Evolutionary conservation across 176 grass and related monocot genomes (phyloP).

Genomic region (Zea luxurians): DNA sequence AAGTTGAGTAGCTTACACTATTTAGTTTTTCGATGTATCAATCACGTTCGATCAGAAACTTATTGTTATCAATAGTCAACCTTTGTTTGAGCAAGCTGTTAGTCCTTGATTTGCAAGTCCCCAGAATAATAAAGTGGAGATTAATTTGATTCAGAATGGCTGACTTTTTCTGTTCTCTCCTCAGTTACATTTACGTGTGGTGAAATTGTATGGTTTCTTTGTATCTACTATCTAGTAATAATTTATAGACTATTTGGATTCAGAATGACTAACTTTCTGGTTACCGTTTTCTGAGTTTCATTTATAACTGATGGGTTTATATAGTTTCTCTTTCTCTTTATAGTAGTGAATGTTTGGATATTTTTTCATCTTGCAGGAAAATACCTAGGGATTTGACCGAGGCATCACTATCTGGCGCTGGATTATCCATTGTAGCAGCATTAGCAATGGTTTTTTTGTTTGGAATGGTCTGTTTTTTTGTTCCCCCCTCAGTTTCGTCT

Average conservation of each 20-base stretch:
- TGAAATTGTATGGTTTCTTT: neutral
- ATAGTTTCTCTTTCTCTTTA: neutral
- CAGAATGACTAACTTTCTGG: neutral
- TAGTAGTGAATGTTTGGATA: neutral
- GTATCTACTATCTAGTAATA: neutral
- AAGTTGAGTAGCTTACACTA: neutral
- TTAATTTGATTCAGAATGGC: constrained; percentile 1
- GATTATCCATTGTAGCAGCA: constrained; percentile 84
- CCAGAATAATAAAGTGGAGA: neutral
- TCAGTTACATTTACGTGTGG: neutral
- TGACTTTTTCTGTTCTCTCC: neutral
- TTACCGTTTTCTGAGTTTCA: neutral
- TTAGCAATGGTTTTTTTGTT: constrained; percentile 85
- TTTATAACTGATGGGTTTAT: neutral
- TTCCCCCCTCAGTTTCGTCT: constrained; percentile 3
- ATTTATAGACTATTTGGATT: neutral
- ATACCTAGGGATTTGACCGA: constrained; percentile 97
- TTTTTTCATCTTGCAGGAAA: constrained; percentile 61
- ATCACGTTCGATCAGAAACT: neutral
- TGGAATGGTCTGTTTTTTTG: constrained; percentile 71
- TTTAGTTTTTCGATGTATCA: neutral
- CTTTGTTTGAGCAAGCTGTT: neutral
- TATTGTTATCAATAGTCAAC: neutral
- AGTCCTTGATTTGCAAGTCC: neutral
- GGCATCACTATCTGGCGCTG: constrained; percentile 88